Base-by-base conservation (phyloP, 2,329 filamentous ascomycete genomes). In the Mycosphaerella arachidis region DNA sequence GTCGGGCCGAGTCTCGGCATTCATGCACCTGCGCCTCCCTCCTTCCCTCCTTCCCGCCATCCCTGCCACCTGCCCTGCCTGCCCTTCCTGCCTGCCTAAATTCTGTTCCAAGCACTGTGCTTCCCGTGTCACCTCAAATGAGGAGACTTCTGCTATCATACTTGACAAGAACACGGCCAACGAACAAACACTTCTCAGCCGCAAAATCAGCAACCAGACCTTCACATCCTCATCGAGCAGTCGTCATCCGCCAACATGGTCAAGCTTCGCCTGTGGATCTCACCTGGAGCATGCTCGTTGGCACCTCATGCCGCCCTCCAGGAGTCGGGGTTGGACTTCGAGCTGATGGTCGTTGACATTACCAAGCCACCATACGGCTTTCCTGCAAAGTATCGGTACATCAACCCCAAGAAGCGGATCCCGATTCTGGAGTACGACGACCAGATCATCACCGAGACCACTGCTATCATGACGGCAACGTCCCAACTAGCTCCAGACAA, bases 341-440 rank as follows among this genome's bases (percentile, higher is more conserved):
- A 50, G 10, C 18, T 50, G 3, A 16, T 50, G 24, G 16, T 31
- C 29, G 10, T 50, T 27, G 46, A 50, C 29, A 30, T 50, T 9
- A 50, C 46, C 5, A 50, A 50, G n/a, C 40, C 40, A 8, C 40
- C 40, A 50, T 27, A 30, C 20, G 46, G 46, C 12, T 50, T 50
- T n/a, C 46, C 46, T 29, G 46, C 3, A 20, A 30, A 50, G 18
- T 50, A 50, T 31, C 46, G n/a, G 13, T 24, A 43, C 52, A 53
- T 59, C 51, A 59, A 59, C n/a, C 40, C 52, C 1, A 59, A 59
- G 45, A 33, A 50, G 29, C 29, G 52, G 1, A 54, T 59, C 29
- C 57, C 57, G 7, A 54, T 59, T 35, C 46, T 59, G 18, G 30
- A 55, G 29, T 55, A 50, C 33, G 57, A 55, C 33, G 52, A 51